Percentiles rank a stretch among this genome's conserved stretches.
phyloP scores from a whole-genome alignment of 169 alveolate genomes.

The Plasmodium blacklocki region DNA sequence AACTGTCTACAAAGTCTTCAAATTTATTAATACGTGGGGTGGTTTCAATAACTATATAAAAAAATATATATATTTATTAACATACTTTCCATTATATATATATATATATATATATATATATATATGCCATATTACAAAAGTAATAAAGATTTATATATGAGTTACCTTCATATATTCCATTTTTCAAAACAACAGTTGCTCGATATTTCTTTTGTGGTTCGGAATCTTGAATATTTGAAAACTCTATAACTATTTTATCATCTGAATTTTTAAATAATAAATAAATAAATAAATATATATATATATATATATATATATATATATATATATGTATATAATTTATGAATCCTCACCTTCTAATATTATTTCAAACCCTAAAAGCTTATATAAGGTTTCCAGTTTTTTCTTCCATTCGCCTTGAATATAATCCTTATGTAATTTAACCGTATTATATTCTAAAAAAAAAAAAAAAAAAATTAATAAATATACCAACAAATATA shows the following conservation, averaged over 20 bases:
- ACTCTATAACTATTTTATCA: slow-evolving; percentile 47
- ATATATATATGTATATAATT: not conserved
- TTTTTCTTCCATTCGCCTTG: slow-evolving; percentile 55
- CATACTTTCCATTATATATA: no score
- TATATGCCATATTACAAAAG: not conserved
- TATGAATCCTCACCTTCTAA: slow-evolving; percentile 28
- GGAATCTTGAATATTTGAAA: slow-evolving; percentile 50
- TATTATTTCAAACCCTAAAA: slow-evolving; percentile 61
- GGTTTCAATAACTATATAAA: slow-evolving; percentile 42
- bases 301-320: not conserved
- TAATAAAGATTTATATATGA: not conserved
- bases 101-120: not conserved
- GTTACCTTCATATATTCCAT: slow-evolving; percentile 62
- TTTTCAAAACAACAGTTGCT: slow-evolving; percentile 48
- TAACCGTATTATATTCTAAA: slow-evolving; percentile 64
- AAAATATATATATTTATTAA: not conserved
- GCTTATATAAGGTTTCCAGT: slow-evolving; percentile 55
- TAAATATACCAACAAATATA: not conserved
- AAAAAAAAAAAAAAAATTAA: not conserved
- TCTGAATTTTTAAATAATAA: slow-evolving; percentile 15
- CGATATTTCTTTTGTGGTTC: slow-evolving; percentile 72
- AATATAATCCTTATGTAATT: slow-evolving; percentile 50
- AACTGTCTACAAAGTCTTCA: slow-evolving; percentile 44
- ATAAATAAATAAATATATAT: not conserved
- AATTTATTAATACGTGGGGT: slow-evolving; percentile 42